A percentile compares a stretch with the other conserved stretches of the same genome.
Evolutionary conservation across 441 rosid genomes (phyloP).

Genomic region (Erysimum cheiri): DNA sequence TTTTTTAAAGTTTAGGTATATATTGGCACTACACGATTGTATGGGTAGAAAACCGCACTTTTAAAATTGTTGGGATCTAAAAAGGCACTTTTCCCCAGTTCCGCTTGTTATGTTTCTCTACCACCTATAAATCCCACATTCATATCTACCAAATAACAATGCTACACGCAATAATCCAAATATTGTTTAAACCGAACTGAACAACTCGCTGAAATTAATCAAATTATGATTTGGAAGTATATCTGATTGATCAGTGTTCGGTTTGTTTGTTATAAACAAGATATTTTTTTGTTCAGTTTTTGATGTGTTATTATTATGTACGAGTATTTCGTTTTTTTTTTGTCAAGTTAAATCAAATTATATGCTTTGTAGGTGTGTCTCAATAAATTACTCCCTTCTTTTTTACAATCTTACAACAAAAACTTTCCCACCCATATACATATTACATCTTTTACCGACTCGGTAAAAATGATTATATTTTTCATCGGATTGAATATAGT

Average conservation of each 20-base stretch:
- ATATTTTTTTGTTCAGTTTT: neutral
- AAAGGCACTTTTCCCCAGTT: too few species aligned
- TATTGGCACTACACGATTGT: too few species aligned
- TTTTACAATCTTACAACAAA: neutral
- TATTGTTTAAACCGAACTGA: slow-evolving; percentile 25
- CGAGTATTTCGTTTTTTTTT: neutral
- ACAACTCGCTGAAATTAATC: slow-evolving; percentile 13
- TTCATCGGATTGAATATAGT: too few species aligned
- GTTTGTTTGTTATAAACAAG: slow-evolving; percentile 20
- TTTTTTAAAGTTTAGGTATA: too few species aligned
- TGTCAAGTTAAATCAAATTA: neutral
- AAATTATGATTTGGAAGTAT: slow-evolving; percentile 10
- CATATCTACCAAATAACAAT: slow-evolving; percentile 9
- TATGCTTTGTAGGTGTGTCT: neutral
- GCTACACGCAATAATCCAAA: slow-evolving; percentile 16
- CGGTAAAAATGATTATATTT: neutral
- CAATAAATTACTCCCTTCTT: neutral
- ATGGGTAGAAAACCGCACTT: too few species aligned
- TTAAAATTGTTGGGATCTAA: too few species aligned
- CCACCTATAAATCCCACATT: slow-evolving; percentile 2
- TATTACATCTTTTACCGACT: too few species aligned
- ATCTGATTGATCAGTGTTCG: slow-evolving; percentile 26
- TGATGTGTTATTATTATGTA: neutral
- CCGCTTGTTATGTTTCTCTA: neutral
- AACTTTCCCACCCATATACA: too few species aligned